Evolutionary conservation across 768 basidiomycete genomes (phyloP), one percentile per base, ranked within the genome.

Genomic region (Fomitopsis serialis): DNA sequence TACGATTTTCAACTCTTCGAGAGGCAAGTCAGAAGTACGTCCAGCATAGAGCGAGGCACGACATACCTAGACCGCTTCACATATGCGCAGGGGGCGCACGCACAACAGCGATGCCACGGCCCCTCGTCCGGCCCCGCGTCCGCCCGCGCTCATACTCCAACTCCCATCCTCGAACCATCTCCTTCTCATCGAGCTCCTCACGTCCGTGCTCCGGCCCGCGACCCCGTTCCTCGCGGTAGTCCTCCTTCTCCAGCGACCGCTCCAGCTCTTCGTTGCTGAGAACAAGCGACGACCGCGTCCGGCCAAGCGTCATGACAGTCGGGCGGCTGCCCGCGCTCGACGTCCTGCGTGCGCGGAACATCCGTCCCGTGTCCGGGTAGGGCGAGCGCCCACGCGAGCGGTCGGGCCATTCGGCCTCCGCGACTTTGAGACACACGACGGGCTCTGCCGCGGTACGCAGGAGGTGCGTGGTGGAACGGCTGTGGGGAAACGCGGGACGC

Each of bases 221-320:
- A 13, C 4, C 25, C 21, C 19, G 45, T 15, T 27, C 24, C 29
- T 32, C 29, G 11, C 29, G 29, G 29, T 32, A 11, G 23, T 40
- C 22, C 6, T 49, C 47, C 54, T 58, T 55, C 35, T 58, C 58
- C 48, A 58, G 29, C 6, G 58, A 55, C 17, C 45, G 54, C 52
- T 58, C 58, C 23, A 58, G 44, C 40, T 58, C 58, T 24, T 58
- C 58, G 45, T 58, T 52, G 48, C 58, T 58, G 17, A 52, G 42
- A 1, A 53, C 58, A 12, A 55, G 51, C 21, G 54, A 53, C 42
- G 49, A 34, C n/a, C 44, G 27, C 42, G 50, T 42, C 2, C 34
- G 43, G 24, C 24, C 57, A 10, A 25, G 34, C 53, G 52, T 48
- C 32, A 40, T 53, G 29, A 55, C 46, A 15, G 46, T 47, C 50